These are phyloP conservation scores for Ceratobasidium sp. DNA, from an alignment of 1,284 basidiomycete species.

Conservation along the genomic window DNA sequence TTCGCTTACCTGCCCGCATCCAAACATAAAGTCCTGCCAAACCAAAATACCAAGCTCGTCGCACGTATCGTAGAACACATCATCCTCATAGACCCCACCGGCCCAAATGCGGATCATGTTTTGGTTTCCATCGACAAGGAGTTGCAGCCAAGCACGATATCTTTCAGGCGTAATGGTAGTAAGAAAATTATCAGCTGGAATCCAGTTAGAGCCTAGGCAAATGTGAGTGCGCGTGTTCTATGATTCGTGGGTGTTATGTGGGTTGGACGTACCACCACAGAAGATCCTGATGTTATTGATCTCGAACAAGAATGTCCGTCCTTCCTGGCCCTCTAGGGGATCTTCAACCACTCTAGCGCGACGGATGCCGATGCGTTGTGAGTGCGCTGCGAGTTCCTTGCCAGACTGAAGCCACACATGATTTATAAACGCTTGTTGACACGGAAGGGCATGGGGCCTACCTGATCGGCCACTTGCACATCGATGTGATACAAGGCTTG, in stretches of 20 bases:
- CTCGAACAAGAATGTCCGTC: conserved; percentile 85
- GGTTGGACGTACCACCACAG: conserved; percentile 65
- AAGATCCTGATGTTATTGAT: conserved; percentile 89
- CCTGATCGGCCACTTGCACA: conserved; percentile 59
- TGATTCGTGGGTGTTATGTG: neutral
- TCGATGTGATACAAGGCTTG: conserved; percentile 77
- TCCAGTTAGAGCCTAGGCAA: conserved; percentile 82
- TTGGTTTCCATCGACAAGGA: conserved; percentile 57
- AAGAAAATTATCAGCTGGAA: conserved; percentile 86
- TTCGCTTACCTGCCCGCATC: conserved; percentile 62
- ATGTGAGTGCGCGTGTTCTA: neutral
- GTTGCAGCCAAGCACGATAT: conserved; percentile 54
- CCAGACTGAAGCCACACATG: conserved; percentile 58
- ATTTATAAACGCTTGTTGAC: neutral
- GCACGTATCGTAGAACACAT: conserved; percentile 55
- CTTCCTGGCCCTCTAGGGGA: conserved; percentile 65
- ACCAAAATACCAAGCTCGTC: conserved; percentile 70
- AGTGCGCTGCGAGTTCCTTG: conserved; percentile 57
- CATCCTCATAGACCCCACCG: conserved; percentile 58
- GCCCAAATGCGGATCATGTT: conserved; percentile 61
- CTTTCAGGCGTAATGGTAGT: conserved; percentile 64
- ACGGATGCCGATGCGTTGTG: conserved; percentile 70
- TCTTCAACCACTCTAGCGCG: conserved; percentile 77
- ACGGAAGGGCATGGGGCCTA: conserved; percentile 46
- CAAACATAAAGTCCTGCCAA: conserved; percentile 73